A percentile compares a stretch with the other conserved stretches of the same genome.
Evolutionary conservation across 2,329 filamentous ascomycete genomes (phyloP).

Genomic region (Stachybotrys elegans): DNA sequence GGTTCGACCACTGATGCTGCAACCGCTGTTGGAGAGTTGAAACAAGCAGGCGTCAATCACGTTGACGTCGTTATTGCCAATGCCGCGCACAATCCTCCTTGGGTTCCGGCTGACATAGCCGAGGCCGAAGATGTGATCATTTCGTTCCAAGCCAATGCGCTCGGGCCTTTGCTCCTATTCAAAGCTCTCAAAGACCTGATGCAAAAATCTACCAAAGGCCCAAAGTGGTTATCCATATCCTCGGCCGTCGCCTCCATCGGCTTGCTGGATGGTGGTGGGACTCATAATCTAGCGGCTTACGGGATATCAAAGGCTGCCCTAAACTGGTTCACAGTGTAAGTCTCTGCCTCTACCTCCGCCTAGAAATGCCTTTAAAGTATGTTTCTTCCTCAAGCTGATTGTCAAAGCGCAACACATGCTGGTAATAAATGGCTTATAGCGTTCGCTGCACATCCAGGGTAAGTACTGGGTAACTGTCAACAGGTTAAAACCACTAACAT

Average conservation of each 20-base stretch:
- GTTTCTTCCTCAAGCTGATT: background rate
- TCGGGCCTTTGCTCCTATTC: background rate
- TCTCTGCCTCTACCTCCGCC: background rate
- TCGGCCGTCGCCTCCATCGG: background rate
- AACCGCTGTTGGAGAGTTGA: background rate
- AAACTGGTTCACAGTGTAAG: conserved; percentile 13
- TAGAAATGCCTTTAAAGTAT: background rate
- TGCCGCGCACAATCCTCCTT: background rate
- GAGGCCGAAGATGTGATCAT: background rate
- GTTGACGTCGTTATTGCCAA: background rate
- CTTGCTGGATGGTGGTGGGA: background rate
- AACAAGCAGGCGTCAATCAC: background rate
- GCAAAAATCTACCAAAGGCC: background rate
- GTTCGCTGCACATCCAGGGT: background rate
- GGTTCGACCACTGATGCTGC: background rate
- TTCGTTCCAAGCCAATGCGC: background rate
- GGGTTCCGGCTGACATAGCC: background rate
- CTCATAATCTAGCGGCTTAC: conserved; percentile 13
- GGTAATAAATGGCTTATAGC: background rate
- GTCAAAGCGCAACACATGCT: background rate
- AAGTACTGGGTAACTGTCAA: background rate
- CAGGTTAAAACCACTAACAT: background rate
- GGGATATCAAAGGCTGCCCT: conserved; percentile 30
- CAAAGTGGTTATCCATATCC: background rate
- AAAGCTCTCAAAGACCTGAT: background rate